A percentile compares a stretch with the other conserved stretches of the same genome.
Evolutionary conservation across 2,329 filamentous ascomycete species (phyloP).

Genomic region (Allantophomopsis cytisporea): DNA sequence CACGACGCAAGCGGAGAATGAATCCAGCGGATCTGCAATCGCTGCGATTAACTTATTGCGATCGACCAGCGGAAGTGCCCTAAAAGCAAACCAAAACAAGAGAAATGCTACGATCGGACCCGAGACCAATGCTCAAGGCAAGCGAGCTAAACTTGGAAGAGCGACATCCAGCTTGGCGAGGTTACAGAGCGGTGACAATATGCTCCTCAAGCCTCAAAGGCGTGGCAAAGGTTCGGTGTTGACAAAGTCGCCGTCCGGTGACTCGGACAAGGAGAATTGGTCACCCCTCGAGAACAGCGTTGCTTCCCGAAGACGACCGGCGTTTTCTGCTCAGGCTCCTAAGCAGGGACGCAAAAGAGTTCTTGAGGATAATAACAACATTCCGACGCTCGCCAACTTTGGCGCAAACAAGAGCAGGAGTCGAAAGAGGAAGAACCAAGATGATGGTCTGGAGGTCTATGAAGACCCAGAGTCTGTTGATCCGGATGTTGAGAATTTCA

Average conservation of each 20-base stretch:
- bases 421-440: conserved; percentile 9
- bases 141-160: conserved; percentile 49
- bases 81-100: conserved; percentile 44
- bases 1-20: conserved; percentile 68
- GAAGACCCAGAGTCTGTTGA: conserved; percentile 31
- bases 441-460: conserved; percentile 31
- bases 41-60: conserved; percentile 72
- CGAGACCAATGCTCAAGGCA: conserved; percentile 22
- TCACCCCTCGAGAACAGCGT: conserved; percentile 37
- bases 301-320: conserved; percentile 17
- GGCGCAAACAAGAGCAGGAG: conserved; percentile 6
- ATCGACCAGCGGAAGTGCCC: conserved; percentile 45
- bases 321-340: conserved; percentile 14
- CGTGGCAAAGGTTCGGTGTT: conserved; percentile 15
- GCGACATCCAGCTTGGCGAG: conserved; percentile 48
- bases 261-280: conserved; percentile 96
- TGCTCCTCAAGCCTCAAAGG: conserved; percentile 8
- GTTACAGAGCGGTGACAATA: conserved; percentile 31
- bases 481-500: conserved; percentile 60
- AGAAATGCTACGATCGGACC: conserved; percentile 39
- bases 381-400: conserved; percentile 12
- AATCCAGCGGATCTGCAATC: conserved; percentile 65
- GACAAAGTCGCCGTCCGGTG: conserved; percentile 39
- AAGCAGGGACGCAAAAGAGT: conserved; percentile 8
- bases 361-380: conserved; percentile 13